Percentiles rank a stretch among this genome's conserved stretches.
These are phyloP conservation scores for Azolla pinnata DNA, from an alignment of 75 land plant species.

Conservation along the genomic window DNA sequence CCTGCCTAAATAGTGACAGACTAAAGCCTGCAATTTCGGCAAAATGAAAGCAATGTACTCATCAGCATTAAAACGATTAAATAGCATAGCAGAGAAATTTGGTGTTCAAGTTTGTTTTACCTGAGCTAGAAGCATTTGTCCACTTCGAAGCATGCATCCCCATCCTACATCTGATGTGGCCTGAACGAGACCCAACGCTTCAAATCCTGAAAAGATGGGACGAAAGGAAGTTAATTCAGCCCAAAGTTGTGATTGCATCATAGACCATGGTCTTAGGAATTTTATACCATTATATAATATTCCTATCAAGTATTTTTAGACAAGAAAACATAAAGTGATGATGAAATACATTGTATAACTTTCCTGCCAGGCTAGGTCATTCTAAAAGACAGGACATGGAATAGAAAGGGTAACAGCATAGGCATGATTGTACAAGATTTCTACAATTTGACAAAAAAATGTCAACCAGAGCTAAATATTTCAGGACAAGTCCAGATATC, in stretches of 20 bases:
- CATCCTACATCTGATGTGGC: slow-evolving; percentile 70
- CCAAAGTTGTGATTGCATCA: neutral
- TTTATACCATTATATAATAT: neutral
- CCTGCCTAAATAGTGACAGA: slow-evolving; percentile 70
- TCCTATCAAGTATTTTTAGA: neutral
- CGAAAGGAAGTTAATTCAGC: neutral
- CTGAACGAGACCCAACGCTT: slow-evolving; percentile 61
- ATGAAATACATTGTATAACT: too few species aligned
- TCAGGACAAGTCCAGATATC: too few species aligned
- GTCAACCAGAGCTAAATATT: too few species aligned
- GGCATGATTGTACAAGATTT: too few species aligned
- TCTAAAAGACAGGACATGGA: too few species aligned
- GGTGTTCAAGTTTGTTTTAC: slow-evolving; percentile 14
- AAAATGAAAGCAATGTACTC: neutral
- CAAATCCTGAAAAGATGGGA: slow-evolving; percentile 51
- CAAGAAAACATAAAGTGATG: too few species aligned
- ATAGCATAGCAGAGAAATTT: neutral
- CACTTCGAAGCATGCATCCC: slow-evolving; percentile 98
- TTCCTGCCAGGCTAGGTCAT: too few species aligned
- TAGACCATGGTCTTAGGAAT: neutral
- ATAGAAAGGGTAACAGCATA: too few species aligned
- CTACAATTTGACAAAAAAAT: too few species aligned
- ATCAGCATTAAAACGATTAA: neutral
- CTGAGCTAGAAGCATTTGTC: slow-evolving; percentile 99
- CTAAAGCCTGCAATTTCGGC: slow-evolving; percentile 68